Base-by-base conservation (phyloP, 1,139 yeast species). In the Candida smagusa region DNA sequence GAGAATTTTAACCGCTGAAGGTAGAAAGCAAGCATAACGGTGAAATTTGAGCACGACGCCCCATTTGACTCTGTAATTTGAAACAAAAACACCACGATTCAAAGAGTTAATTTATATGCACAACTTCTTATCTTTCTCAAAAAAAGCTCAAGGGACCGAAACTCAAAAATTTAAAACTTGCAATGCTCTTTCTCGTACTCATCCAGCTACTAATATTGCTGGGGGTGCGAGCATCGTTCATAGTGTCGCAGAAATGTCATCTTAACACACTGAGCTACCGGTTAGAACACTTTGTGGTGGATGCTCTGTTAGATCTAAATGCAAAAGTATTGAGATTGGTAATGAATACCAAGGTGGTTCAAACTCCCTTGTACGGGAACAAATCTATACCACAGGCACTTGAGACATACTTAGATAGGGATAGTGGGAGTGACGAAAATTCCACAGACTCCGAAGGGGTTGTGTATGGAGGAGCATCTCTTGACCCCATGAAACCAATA, bases 281-380 rank as follows among this genome's bases (percentile, higher is more conserved):
- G 4, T 44, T 74, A 11, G 60, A 58, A 7, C 59, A 61, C 6
- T 64, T 70, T 25, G 48, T 72, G 13, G 58, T 71, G 9, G 72
- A 72, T 48, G 77, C 63, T 7, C 72, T 69, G 6, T 52, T 71
- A 23, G 68, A 70, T 45, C 59, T 58, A 36, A 57, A 57, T 7
- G 44, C 58, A 34, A 49, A 62, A 42, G 46, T 59, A 35, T 49
- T 74, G 38, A 58, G 64, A 46, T 70, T 72, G 45, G 60, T 65
- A 44, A 53, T 72, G 39, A 65, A 69, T 44, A 50, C 75, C 9
- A 54, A 61, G 53, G 66, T 67, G 26, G 33, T 31, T 7, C 27
- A 28, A 22, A 12, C 28, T 6, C 39, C 36, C 6, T 12, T 12
- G 3, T 11, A 11, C 9, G 12, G 8, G 11, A 29, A 3, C 12